These are phyloP conservation scores for Cladobotryum protrusum DNA, from an alignment of 2,329 filamentous ascomycete species.

Conservation along the genomic window DNA sequence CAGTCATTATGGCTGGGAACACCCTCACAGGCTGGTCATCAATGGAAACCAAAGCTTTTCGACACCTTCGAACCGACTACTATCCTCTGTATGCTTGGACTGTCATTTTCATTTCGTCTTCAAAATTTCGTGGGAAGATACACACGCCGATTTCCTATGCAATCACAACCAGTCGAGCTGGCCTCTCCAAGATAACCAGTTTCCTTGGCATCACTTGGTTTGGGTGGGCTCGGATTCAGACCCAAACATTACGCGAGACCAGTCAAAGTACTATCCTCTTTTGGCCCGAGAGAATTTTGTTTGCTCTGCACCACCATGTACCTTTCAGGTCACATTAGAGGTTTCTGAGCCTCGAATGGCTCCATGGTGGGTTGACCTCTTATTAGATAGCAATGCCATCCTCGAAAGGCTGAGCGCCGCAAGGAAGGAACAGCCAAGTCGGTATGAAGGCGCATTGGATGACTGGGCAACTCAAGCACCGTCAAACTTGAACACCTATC, in stretches of 20 bases:
- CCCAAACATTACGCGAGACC: slow-evolving; percentile 18
- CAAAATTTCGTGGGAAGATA: slow-evolving; percentile 28
- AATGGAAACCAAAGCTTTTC: slow-evolving; percentile 35
- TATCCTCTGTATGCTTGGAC: slow-evolving; percentile 35
- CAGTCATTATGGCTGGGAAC: slow-evolving; percentile 27
- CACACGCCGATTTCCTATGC: slow-evolving; percentile 24
- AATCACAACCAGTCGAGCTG: slow-evolving; percentile 26
- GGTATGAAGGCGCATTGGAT: slow-evolving; percentile 40
- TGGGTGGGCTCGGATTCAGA: slow-evolving; percentile 28
- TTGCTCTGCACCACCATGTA: slow-evolving; percentile 38
- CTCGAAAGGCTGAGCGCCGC: slow-evolving; percentile 32
- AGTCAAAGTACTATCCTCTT: slow-evolving; percentile 34
- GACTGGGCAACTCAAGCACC: slow-evolving; percentile 36
- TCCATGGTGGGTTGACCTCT: slow-evolving; percentile 33
- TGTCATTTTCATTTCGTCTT: slow-evolving; percentile 39
- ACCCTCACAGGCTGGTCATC: slow-evolving; percentile 30
- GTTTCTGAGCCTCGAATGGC: slow-evolving; percentile 44
- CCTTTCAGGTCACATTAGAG: slow-evolving; percentile 39
- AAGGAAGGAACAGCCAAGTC: slow-evolving; percentile 38
- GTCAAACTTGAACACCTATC: slow-evolving; percentile 43
- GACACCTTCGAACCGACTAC: slow-evolving; percentile 18
- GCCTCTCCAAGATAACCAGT: slow-evolving; percentile 29
- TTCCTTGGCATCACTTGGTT: slow-evolving; percentile 34
- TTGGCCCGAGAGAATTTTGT: slow-evolving; percentile 31
- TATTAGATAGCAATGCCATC: slow-evolving; percentile 42